Evolutionary conservation across 1,284 basidiomycete genomes (phyloP).

Genomic region (Heimioporus retisporus): DNA sequence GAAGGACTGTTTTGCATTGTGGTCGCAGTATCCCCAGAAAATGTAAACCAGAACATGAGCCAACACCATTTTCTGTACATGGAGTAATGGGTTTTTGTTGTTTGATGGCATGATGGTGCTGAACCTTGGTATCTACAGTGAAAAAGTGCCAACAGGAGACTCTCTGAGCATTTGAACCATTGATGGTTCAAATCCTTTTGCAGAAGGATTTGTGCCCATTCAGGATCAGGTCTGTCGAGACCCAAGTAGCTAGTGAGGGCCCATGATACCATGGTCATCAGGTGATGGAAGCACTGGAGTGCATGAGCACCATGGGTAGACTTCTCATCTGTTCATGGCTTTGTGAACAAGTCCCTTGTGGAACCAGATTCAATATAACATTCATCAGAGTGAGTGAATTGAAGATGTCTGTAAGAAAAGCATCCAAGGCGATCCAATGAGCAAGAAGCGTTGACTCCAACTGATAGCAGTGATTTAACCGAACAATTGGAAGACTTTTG

Average conservation of each 20-base stretch:
- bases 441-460: constrained; percentile 4
- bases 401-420: constrained; percentile 8
- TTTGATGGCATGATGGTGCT: neutral
- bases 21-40: too few species aligned
- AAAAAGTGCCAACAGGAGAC: constrained; percentile 13
- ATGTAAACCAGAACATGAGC: constrained; percentile 2
- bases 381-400: constrained; percentile 6
- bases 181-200: constrained; percentile 10
- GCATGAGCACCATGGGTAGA: constrained; percentile 11
- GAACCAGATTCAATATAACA: constrained; percentile 8
- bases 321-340: constrained; percentile 6
- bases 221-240: neutral
- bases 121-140: neutral
- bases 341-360: neutral
- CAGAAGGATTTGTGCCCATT: constrained; percentile 7
- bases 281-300: constrained; percentile 11
- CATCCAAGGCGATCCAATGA: neutral
- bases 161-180: constrained; percentile 21
- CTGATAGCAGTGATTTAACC: constrained; percentile 1
- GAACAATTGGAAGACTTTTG: neutral
- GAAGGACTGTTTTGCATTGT: too few species aligned
- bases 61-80: constrained; percentile 4
- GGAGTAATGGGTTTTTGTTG: neutral
- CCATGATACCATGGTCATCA: constrained; percentile 13
- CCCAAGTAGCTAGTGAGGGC: neutral